phyloP scores from a whole-genome alignment of 768 basidiomycete species.

The Multifurca ochricompacta region DNA sequence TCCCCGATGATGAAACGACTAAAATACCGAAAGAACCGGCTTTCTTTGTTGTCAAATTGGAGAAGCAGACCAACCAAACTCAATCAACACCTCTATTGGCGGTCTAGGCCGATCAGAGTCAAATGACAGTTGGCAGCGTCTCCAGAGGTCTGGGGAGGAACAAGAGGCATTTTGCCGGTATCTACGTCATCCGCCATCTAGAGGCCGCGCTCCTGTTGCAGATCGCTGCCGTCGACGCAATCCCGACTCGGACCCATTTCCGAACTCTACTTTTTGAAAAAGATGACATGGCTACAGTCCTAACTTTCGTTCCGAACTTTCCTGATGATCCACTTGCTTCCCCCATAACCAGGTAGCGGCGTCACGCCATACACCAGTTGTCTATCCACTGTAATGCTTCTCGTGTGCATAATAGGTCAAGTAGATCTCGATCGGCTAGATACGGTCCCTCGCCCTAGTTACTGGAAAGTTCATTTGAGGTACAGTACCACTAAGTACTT shows the following conservation, averaged over 20 bases:
- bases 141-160: neutral
- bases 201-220: neutral
- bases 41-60: neutral
- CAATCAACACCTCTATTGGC: neutral
- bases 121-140: neutral
- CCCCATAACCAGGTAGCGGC: neutral
- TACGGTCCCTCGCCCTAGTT: neutral
- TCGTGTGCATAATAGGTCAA: neutral
- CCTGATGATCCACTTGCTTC: slow-evolving; percentile 13
- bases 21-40: neutral
- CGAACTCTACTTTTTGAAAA: neutral
- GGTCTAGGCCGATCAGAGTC: slow-evolving; percentile 1
- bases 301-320: neutral
- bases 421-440: slow-evolving; percentile 1
- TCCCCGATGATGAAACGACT: no score
- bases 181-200: slow-evolving; percentile 12
- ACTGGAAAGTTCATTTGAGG: neutral
- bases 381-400: neutral
- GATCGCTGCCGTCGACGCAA: neutral
- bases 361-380: neutral
- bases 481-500: neutral
- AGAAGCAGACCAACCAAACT: neutral
- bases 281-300: slow-evolving; percentile 3
- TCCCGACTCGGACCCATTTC: neutral
- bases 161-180: neutral